phyloP scores from a whole-genome alignment of 768 basidiomycete genomes.

The Candolleomyces aberdarensis region DNA sequence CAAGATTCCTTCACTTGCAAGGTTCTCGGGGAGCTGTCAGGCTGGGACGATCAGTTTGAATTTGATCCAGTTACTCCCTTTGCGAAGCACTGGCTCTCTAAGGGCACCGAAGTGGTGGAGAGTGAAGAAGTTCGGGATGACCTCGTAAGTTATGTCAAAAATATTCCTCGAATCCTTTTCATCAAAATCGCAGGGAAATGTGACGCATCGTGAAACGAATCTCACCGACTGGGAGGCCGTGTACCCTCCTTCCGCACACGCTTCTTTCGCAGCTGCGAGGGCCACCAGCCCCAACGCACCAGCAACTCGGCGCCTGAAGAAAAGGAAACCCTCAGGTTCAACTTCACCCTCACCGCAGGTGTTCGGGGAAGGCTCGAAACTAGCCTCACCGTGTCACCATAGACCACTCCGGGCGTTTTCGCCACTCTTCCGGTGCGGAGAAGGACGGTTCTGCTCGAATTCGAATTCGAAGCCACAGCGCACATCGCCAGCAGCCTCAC shows the following conservation, averaged over 20 bases:
- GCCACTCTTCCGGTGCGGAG: too few species aligned
- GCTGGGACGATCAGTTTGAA: neutral
- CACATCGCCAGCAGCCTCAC: neutral
- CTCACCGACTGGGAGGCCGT: neutral
- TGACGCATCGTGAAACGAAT: neutral
- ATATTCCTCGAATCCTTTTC: too few species aligned
- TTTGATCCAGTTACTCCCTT: constrained; percentile 2
- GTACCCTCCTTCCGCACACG: neutral
- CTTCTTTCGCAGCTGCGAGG: too few species aligned
- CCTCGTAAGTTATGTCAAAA: neutral
- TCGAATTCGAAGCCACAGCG: too few species aligned
- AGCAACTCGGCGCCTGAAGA: neutral
- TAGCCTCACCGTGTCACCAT: too few species aligned
- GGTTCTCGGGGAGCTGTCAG: neutral
- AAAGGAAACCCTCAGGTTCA: neutral
- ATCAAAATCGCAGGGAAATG: neutral
- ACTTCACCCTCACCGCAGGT: neutral
- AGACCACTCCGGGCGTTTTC: too few species aligned
- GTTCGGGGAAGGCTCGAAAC: too few species aligned
- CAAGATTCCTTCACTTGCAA: neutral
- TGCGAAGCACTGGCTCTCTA: constrained; percentile 1
- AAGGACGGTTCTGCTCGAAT: too few species aligned
- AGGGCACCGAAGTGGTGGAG: neutral
- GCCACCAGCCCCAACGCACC: neutral
- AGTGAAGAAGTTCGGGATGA: neutral